Evolutionary conservation across 2,329 filamentous ascomycete genomes (phyloP).

Genomic region (Sclerotinia spermophila): DNA sequence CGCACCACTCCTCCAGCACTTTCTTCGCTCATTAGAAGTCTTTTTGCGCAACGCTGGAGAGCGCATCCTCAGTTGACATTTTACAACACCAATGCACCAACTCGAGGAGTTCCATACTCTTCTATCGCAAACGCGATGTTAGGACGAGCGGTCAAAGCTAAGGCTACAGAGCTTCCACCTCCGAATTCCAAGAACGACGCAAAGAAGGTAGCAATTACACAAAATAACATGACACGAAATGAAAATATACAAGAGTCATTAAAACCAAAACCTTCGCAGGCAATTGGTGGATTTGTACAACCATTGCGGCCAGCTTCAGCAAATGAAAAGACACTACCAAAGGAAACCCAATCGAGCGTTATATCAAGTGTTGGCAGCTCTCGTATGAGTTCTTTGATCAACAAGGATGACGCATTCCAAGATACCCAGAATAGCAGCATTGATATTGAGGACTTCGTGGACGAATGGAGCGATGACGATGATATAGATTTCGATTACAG

Average conservation of each 20-base stretch:
- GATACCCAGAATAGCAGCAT: constrained; percentile 41
- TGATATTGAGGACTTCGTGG: constrained; percentile 58
- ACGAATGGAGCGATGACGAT: constrained; percentile 84
- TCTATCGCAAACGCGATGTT: constrained; percentile 39
- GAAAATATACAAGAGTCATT: constrained; percentile 51
- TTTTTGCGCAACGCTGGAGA: constrained; percentile 34
- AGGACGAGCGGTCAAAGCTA: constrained; percentile 30
- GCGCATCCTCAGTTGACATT: constrained; percentile 22
- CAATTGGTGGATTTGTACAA: constrained; percentile 37
- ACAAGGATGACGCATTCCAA: constrained; percentile 48
- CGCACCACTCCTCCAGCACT: constrained; percentile 28
- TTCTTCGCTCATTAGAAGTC: constrained; percentile 29
- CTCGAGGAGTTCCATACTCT: constrained; percentile 26
- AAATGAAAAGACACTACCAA: constrained; percentile 23
- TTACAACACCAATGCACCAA: constrained; percentile 26
- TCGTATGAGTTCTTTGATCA: constrained; percentile 44
- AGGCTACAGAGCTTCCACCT: constrained; percentile 19
- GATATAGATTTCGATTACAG: constrained; percentile 69
- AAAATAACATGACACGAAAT: constrained; percentile 51
- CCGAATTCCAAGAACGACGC: constrained; percentile 28
- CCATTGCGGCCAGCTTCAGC: constrained; percentile 27
- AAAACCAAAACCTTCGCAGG: constrained; percentile 41
- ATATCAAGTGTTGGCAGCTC: constrained; percentile 27
- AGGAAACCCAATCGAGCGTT: constrained; percentile 13
- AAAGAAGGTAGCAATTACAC: constrained; percentile 53